Evolutionary conservation across 805 yeast genomes (phyloP).

Genomic region (Brettanomyces custersianus): DNA sequence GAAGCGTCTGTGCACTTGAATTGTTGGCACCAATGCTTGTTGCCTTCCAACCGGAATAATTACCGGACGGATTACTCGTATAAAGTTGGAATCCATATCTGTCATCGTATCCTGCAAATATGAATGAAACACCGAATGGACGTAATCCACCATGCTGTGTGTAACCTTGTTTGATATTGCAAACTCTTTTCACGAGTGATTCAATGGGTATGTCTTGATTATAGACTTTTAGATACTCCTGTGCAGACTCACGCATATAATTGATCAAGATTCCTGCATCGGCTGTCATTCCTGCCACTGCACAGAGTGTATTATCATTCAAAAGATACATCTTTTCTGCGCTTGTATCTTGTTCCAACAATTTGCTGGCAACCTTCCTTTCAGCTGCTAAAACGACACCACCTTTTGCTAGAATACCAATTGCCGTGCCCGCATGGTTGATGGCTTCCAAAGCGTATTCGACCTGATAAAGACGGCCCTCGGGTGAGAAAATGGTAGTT

Average conservation of each 20-base stretch:
- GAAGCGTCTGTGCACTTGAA: constrained; percentile 88
- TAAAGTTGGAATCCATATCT: constrained; percentile 83
- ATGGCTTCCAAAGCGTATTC: constrained; percentile 90
- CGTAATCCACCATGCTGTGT: constrained; percentile 98
- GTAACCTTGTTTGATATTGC: constrained; percentile 94
- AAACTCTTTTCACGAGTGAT: constrained; percentile 74
- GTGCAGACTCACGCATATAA: constrained; percentile 79
- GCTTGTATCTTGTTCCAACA: constrained; percentile 86
- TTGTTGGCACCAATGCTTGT: constrained; percentile 95
- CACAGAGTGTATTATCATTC: constrained; percentile 64
- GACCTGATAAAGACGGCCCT: constrained; percentile 94
- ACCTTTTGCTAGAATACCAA: constrained; percentile 65
- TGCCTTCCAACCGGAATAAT: constrained; percentile 98
- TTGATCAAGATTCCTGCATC: constrained; percentile 90
- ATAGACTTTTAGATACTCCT: constrained; percentile 74
- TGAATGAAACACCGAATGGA: constrained; percentile 95
- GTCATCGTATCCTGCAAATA: constrained; percentile 93
- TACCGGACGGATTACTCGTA: constrained; percentile 95
- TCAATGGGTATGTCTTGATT: constrained; percentile 94
- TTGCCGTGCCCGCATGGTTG: constrained; percentile 75
- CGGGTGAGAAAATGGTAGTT: constrained; percentile 98
- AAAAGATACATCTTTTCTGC: constrained; percentile 87
- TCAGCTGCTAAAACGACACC: constrained; percentile 97
- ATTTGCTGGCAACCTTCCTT: constrained; percentile 85
- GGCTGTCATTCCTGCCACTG: constrained; percentile 97